Evolutionary conservation across 176 grass and related monocot genomes (phyloP), one percentile per base, ranked within the genome.

Genomic region (Oryza brachyantha): DNA sequence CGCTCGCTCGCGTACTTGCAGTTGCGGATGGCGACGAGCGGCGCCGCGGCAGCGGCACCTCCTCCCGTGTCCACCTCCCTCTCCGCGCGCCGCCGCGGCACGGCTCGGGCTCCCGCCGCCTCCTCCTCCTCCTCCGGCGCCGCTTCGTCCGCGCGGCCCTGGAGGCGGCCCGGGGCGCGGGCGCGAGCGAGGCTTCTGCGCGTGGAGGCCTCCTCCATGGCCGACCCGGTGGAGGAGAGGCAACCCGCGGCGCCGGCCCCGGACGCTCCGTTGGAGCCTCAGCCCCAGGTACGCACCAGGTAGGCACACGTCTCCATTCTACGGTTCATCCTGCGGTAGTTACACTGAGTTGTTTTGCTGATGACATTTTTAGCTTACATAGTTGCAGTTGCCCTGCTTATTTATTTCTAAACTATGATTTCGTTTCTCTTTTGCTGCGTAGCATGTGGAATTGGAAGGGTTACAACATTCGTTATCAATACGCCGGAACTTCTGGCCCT

Each of bases 381-480:
- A 21, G 17, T 55, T 52, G 8, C 1, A 13, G 26, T 70, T 50
- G 26, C 69, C 87, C 37, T 3, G 5, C 17, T 21, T 21, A 21
- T 21, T 24, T 27, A 1, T 58, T 69, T 12, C 14, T 37, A 22
- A 19, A 46, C 21, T 11, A 40, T 22, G 13, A 8, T 11, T 2
- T 80, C 7, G 9, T 29, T 69, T 65, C 45, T 12, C 39, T 26
- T 55, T 38, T 29, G 31, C 31, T 24, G 61, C 58, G 26, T 76
- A 94, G 92, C 8, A 90, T 38, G 21, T 98, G 95, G 95, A 83
- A 86, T 24, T 98, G 92, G 90, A 91, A 59, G 61, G 83, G 88
- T 27, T 98, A 98, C 62, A 89, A 72, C 55, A 90, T 94, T 69
- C 90, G 89, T 35, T 98, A 94, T 36, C 95, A 98, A 74, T 66